Base-by-base conservation (phyloP, 106 monocot genomes). In the Dendrobium huoshanense region DNA sequence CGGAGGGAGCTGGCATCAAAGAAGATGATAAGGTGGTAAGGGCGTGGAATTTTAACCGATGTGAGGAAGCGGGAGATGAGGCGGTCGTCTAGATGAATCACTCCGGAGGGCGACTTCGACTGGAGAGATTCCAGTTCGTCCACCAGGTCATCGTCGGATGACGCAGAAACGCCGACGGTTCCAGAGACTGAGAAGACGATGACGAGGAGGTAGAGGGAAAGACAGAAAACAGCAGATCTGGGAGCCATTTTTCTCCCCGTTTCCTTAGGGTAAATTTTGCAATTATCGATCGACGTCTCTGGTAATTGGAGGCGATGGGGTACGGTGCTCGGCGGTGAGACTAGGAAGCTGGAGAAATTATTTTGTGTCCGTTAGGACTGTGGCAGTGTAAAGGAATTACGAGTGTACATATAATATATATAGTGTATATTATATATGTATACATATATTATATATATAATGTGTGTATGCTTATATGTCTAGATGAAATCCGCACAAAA, bases 1-100 rank as follows among this genome's bases (percentile, higher is more conserved):
- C 85, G 94, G 83, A 98, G 91, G 33, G 91, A 85, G 67, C 84
- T 55, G 37, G 92, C 92, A 79, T 99, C 95, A 88, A 99, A 95
- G 95, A 99, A 95, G 79, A 99, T 68, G 79, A 99, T 9, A 80
- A 98, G 67, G 78, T 88, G 88, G 88, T 95, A 95, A 3, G 89
- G 89, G 70, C 92, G 95, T 7, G 91, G 89, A 41, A 83, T 54
- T 17, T 85, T 51, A 59, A 85, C 56, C 33, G 91, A 86, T 74
- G 87, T 84, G 67, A 99, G 87, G 88, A 92, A 93, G 18, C 89
- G 94, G 73, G 83, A 54, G 85, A 99, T 47, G 54, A 83, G 49
- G 80, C 85, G 74, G 82, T 95, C 92, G 80, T 84, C 82, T 72
- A 93, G 87, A 83, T 84, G 95, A 86, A 99, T 98, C 61, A 98